Conservation (phyloP, 2,329 filamentous ascomycete genomes). For the Ilyonectria destructans region DNA sequence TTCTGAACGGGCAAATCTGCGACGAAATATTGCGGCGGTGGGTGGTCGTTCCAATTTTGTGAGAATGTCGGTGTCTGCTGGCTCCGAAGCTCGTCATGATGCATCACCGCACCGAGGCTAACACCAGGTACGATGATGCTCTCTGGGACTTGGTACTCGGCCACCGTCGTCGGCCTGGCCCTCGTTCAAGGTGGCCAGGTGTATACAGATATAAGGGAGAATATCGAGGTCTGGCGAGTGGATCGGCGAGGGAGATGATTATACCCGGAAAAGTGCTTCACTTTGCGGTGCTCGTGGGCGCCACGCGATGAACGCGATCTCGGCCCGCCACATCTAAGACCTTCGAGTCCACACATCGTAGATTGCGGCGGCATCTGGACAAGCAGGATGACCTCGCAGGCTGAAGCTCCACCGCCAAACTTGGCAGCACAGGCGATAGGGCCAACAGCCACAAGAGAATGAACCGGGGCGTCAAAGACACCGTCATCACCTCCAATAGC, state of each 20-base stretch:
- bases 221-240: neutral
- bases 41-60: constrained; percentile 36
- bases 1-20: constrained; percentile 16
- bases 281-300: neutral
- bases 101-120: constrained; percentile 46
- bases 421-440: constrained; percentile 34
- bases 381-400: constrained; percentile 32
- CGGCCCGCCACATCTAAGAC: neutral
- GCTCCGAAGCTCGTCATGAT: constrained; percentile 42
- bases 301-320: neutral
- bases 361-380: constrained; percentile 6
- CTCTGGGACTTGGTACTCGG: constrained; percentile 33
- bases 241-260: neutral
- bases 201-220: neutral
- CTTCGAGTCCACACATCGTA: neutral
- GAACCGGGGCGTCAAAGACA: constrained; percentile 32
- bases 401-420: constrained; percentile 41
- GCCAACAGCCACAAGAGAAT: constrained; percentile 42
- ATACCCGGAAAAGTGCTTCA: neutral
- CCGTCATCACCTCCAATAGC: constrained; percentile 17
- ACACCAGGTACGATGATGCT: constrained; percentile 43
- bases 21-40: constrained; percentile 30
- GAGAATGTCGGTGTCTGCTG: constrained; percentile 38
- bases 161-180: constrained; percentile 32
- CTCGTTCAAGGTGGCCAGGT: constrained; percentile 34